A percentile compares a stretch with the other conserved stretches of the same genome.
These are phyloP conservation scores for Suillus variegatus DNA, from an alignment of 768 basidiomycete species.

Conservation along the genomic window DNA sequence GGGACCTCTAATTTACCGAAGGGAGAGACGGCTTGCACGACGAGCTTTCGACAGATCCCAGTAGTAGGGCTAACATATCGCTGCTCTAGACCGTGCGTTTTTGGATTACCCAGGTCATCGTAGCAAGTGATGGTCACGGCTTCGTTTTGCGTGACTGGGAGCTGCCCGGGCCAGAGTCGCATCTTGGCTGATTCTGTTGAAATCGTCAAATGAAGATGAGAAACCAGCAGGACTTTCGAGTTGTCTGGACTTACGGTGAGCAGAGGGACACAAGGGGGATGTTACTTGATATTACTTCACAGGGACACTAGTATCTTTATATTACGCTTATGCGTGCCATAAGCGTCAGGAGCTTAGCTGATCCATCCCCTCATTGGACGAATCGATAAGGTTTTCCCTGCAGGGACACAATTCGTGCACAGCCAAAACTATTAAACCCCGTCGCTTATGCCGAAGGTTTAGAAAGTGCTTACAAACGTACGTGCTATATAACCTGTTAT, in stretches of 20 bases:
- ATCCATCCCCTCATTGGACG: not conserved
- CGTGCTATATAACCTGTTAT: not conserved
- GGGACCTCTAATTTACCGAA: not conserved
- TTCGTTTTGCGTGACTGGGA: not conserved
- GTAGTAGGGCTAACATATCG: conserved; percentile 20
- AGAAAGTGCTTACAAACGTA: not conserved
- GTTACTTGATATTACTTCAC: not conserved
- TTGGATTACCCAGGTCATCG: not conserved
- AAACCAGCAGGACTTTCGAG: not conserved
- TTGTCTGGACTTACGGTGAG: not conserved
- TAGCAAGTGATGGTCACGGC: conserved; percentile 3
- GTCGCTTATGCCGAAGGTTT: not conserved
- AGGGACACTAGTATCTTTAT: not conserved
- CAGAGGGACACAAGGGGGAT: not conserved
- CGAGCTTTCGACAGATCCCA: conserved; percentile 16
- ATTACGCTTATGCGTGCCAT: not conserved
- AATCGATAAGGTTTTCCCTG: not conserved
- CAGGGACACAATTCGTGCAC: not conserved
- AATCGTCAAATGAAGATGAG: not conserved
- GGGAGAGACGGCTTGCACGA: conserved; percentile 17
- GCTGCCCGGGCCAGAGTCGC: not conserved
- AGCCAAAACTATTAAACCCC: not conserved
- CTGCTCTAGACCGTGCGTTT: conserved; percentile 15
- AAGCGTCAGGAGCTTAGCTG: not conserved
- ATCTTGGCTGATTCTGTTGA: not conserved